These are phyloP conservation scores for Debaryomycetaceae sp. DNA, from an alignment of 1,139 yeast genomes.

Conservation along the genomic window DNA sequence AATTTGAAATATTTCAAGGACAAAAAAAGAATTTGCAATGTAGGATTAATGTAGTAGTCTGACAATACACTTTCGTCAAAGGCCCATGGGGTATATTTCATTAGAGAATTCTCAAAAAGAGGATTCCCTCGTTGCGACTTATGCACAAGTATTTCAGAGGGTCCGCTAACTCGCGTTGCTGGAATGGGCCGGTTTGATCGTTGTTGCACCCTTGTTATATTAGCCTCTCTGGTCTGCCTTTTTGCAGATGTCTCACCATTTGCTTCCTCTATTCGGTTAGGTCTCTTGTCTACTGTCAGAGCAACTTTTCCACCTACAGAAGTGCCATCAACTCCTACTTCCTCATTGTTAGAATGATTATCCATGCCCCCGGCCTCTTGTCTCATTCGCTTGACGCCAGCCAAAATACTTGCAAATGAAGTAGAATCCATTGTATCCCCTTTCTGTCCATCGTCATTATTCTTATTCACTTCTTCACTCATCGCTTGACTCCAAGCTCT, in stretches of 20 bases:
- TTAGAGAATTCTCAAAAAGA: constrained; percentile 32
- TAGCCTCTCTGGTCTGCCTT: background rate
- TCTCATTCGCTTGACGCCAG: constrained; percentile 55
- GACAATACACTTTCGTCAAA: constrained; percentile 37
- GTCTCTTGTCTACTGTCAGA: background rate
- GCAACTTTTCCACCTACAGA: background rate
- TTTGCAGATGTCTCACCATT: background rate
- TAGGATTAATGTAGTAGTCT: constrained; percentile 67
- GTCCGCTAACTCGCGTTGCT: constrained; percentile 13
- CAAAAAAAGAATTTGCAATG: constrained; percentile 67
- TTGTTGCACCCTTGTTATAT: constrained; percentile 4
- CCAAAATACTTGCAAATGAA: constrained; percentile 62
- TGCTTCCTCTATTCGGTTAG: background rate
- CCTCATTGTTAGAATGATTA: too few species aligned
- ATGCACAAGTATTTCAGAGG: constrained; percentile 26
- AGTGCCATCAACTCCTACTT: too few species aligned
- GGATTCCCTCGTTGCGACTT: constrained; percentile 46
- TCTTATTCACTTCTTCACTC: background rate
- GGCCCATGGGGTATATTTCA: constrained; percentile 38
- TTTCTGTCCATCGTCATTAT: background rate
- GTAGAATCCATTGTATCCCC: constrained; percentile 24
- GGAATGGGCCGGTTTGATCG: background rate
- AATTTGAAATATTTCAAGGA: constrained; percentile 80
- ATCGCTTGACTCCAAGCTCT: too few species aligned
- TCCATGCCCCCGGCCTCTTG: constrained; percentile 22